phyloP scores from a whole-genome alignment of 768 basidiomycete species.

The Trametes maxima region DNA sequence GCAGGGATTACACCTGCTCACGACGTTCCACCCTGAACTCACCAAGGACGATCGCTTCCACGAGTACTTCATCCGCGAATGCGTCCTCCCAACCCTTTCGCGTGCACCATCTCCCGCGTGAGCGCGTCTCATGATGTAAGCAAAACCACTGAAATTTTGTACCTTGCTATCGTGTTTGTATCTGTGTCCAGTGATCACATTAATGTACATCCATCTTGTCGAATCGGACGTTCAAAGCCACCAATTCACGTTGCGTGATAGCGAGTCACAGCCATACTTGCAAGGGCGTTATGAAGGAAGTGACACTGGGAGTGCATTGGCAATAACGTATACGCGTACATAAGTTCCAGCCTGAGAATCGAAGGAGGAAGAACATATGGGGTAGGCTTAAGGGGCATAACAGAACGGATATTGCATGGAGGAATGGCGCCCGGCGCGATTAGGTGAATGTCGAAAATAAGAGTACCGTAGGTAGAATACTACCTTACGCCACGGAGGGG shows the following conservation, averaged over 20 bases:
- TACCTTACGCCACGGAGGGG: neutral
- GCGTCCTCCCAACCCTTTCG: slow-evolving; percentile 46
- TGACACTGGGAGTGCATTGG: neutral
- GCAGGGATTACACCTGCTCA: slow-evolving; percentile 83
- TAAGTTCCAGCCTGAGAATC: no score
- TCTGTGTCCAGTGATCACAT: no score
- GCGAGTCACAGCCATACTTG: no score
- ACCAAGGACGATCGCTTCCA: slow-evolving; percentile 88
- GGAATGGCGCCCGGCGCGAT: neutral
- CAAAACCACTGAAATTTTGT: neutral
- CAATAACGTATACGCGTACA: neutral
- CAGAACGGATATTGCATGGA: no score
- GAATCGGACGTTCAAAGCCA: no score
- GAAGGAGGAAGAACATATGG: no score
- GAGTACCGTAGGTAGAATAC: neutral
- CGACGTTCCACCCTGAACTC: slow-evolving; percentile 94
- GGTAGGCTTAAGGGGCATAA: no score
- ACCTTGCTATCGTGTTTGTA: slow-evolving; percentile 1
- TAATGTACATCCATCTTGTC: neutral
- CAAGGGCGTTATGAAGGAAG: neutral
- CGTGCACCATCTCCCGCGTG: slow-evolving; percentile 16
- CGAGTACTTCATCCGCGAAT: slow-evolving; percentile 83
- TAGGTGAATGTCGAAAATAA: neutral
- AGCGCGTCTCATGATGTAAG: neutral
- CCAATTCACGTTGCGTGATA: no score